Base-by-base conservation (phyloP, 495 filamentous ascomycete genomes). In the Xanthoparmelia taractica region DNA sequence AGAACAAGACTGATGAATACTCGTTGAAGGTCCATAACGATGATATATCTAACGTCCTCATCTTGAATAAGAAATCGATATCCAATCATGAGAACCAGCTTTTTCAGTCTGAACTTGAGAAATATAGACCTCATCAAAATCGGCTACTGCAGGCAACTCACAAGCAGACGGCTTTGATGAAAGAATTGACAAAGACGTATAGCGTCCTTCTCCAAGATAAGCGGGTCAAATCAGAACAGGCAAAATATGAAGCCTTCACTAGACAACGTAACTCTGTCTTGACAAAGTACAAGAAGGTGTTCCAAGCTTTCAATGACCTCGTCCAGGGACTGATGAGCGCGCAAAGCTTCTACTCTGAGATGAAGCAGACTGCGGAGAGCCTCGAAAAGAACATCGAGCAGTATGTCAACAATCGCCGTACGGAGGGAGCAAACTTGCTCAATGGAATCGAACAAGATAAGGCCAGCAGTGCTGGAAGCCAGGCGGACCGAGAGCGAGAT, bases 321-420 rank as follows among this genome's bases (percentile, higher is more conserved):
- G 83, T 88, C 59, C 87, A 88, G 2, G 94, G 94, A 29, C 78
- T 97, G 11, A 80, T 85, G 65, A 87, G 92, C 65, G 94, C 94
- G 17, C 90, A 90, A 70, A 87, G 84, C 37, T 98, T 96, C 82
- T 98, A 98, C 72, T 82, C 82, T 8, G 94, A 97, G 71, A 98
- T 97, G 91, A 87, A 83, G 67, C 91, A 97, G 58, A 97, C 92
- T 2, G 92, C 95, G 3, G 90, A 96, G 52, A 96, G 89, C 69
- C 78, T 97, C n/a, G 85, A 90, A 63, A 93, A 96, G 79, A 98
- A 98, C 69, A 93, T 97, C 17, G 92, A 97, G 67, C 89, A 87
- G 5, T 98, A 97, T 72, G 93, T 98, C 62, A 93, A 88, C 78
- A 98, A 97, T 69, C 84, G 94, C 40, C 82, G 92, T 54, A 87